These are phyloP conservation scores for Vitis cinerea DNA, from an alignment of 164 flowering plant genomes.

Conservation along the genomic window DNA sequence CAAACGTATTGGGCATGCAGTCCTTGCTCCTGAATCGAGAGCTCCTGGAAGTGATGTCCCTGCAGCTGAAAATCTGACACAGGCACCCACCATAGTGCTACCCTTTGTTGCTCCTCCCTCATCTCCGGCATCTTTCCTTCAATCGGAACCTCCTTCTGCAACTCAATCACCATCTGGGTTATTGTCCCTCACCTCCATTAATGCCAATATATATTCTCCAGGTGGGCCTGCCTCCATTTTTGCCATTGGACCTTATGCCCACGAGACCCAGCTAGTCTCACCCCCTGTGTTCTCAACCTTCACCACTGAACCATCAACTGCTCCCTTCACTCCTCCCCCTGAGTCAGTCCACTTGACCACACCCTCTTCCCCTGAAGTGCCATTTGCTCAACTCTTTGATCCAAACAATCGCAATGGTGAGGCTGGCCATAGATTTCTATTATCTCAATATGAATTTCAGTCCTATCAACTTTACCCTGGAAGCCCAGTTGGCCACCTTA, in stretches of 20 bases:
- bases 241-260: constrained; percentile 95
- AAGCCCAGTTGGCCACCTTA: constrained; percentile 86
- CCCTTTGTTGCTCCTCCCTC: constrained; percentile 96
- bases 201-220: constrained; percentile 77
- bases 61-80: constrained; percentile 35
- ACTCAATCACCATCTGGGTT: constrained; percentile 74
- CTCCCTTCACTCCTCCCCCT: constrained; percentile 95
- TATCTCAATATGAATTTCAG: constrained; percentile 72
- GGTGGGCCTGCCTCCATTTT: constrained; percentile 76
- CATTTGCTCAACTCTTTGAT: constrained; percentile 84
- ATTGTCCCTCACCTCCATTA: constrained; percentile 48
- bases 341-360: constrained; percentile 90
- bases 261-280: constrained; percentile 91
- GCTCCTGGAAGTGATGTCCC: constrained; percentile 30
- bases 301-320: constrained; percentile 96
- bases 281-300: constrained; percentile 94
- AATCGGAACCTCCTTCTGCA: constrained; percentile 84
- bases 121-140: constrained; percentile 93
- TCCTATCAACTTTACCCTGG: constrained; percentile 91
- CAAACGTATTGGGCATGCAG: constrained; percentile 77
- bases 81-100: constrained; percentile 42
- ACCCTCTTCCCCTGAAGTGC: constrained; percentile 98
- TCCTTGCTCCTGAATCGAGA: constrained; percentile 58
- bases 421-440: constrained; percentile 37
- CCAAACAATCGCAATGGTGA: constrained; percentile 39